A percentile compares a stretch with the other conserved stretches of the same genome.
phyloP scores from a whole-genome alignment of 331 rosid genomes.

The Quercus lobata region DNA sequence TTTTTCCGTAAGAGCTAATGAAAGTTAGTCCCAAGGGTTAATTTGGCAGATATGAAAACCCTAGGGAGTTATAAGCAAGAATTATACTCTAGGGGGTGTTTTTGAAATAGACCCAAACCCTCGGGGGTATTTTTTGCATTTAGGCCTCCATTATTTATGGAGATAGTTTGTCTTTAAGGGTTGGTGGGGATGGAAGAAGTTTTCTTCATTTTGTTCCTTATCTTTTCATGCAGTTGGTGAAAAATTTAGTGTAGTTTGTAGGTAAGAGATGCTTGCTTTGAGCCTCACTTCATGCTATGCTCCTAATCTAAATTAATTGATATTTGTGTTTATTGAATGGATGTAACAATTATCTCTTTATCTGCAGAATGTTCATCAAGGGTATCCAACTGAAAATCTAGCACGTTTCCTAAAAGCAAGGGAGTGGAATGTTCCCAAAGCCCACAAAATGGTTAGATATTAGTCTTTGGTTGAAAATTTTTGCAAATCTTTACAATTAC shows the following conservation, averaged over 20 bases:
- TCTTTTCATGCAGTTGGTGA: background rate
- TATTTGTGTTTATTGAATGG: background rate
- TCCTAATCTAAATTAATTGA: background rate
- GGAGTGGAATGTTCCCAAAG: constrained; percentile 70
- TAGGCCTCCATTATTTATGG: background rate
- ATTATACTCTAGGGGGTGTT: too few species aligned
- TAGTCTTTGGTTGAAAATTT: constrained; percentile 18
- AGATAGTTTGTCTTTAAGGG: background rate
- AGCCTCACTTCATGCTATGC: background rate
- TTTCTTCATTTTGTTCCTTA: background rate
- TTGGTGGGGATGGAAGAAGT: background rate
- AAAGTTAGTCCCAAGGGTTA: too few species aligned
- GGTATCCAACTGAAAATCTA: constrained; percentile 50
- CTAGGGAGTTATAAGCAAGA: too few species aligned
- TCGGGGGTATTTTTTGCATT: too few species aligned
- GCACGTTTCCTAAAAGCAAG: constrained; percentile 87
- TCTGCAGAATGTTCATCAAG: constrained; percentile 87
- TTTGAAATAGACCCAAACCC: too few species aligned
- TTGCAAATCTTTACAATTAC: background rate
- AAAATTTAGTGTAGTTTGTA: background rate
- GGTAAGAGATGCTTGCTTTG: background rate
- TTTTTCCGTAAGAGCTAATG: too few species aligned
- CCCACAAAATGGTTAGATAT: constrained; percentile 73
- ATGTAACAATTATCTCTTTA: background rate
- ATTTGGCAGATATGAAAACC: too few species aligned